Conservation (phyloP, 768 basidiomycete genomes). For the Cystofilobasidium bisporidii region DNA sequence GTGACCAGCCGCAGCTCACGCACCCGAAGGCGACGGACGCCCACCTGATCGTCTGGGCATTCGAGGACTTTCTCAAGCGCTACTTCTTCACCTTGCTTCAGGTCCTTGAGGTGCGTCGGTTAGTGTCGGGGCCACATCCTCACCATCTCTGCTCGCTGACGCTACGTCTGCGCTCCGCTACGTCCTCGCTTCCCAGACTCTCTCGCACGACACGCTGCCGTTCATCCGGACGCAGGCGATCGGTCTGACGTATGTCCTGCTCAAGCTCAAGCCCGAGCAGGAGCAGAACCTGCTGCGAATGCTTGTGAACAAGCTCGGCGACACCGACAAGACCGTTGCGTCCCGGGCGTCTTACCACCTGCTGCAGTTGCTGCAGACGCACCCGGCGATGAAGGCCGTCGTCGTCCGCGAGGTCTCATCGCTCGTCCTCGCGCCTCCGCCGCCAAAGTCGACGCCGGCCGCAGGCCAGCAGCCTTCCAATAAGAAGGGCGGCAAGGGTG, state of each 20-base stretch:
- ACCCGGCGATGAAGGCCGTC: constrained; percentile 85
- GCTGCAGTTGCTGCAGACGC: constrained; percentile 76
- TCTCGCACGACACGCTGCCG: constrained; percentile 72
- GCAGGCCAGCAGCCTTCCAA: constrained; percentile 37
- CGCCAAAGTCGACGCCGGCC: constrained; percentile 37
- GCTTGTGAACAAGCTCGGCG: constrained; percentile 91
- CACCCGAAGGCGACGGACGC: constrained; percentile 59
- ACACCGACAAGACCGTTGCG: constrained; percentile 74
- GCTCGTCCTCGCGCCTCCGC: constrained; percentile 58
- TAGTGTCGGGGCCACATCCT: too few species aligned
- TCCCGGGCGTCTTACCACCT: constrained; percentile 83
- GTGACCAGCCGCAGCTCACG: constrained; percentile 62
- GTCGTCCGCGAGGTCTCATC: constrained; percentile 77
- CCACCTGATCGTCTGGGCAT: constrained; percentile 72
- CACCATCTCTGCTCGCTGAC: too few species aligned
- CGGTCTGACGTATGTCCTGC: constrained; percentile 63
- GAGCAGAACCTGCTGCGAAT: constrained; percentile 89
- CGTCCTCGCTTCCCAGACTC: constrained; percentile 45
- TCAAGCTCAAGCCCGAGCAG: constrained; percentile 87
- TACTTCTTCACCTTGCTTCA: constrained; percentile 89
- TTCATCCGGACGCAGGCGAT: constrained; percentile 82
- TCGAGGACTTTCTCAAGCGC: constrained; percentile 96
- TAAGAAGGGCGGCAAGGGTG: constrained; percentile 32
- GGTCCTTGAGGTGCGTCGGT: constrained; percentile 75
- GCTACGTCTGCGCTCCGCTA: too few species aligned